Base-by-base conservation (phyloP, 208 protist genomes). In the Trypanosoma grayi region DNA sequence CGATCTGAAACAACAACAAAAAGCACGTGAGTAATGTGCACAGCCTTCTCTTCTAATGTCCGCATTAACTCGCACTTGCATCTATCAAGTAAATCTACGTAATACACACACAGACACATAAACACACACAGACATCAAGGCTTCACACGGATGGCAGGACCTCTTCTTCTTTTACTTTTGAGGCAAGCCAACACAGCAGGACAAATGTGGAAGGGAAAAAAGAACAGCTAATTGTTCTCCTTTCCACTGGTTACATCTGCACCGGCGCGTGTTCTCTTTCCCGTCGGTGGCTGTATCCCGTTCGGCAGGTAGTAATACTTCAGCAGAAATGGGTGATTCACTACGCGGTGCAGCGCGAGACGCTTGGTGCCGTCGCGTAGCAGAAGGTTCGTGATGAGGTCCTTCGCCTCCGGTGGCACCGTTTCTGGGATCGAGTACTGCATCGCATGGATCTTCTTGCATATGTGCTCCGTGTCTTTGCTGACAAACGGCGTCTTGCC, bases 401-500 rank as follows among this genome's bases (percentile, higher is more conserved):
- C 87, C 46, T 81, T 83, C n/a, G 95, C 94, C 46, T 97, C 94
- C 14, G 48, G 37, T 18, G 88, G 84, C 0, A 98, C 60, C 8
- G 65, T 80, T 7, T 85, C 74, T 2, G 94, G 97, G 47, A 97
- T 95, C 9, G 62, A 70, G 66, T 94, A 94, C 55, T 97, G 78
- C 78, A 95, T 89, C 0, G 84, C 63, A 60, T 90, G 70, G 66
- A 98, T 98, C 30, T 93, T 97, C 61, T 84, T 84, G 66, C 87
- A 95, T 9, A 94, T 97, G 24, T 94, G 83, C 22, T 90, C 72
- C 31, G 97, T 81, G 24, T 89, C 85, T 18, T 82, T 81, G 34
- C 89, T 77, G 4, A 94, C 83, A 60, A 99, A 99, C 2, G 97
- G 97, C 10, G 97, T 97, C 40, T 83, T 69, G 8, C 98, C 98